Evolutionary conservation across 2,329 filamentous ascomycete genomes (phyloP).

Genomic region (Furcasterigmium furcatum): DNA sequence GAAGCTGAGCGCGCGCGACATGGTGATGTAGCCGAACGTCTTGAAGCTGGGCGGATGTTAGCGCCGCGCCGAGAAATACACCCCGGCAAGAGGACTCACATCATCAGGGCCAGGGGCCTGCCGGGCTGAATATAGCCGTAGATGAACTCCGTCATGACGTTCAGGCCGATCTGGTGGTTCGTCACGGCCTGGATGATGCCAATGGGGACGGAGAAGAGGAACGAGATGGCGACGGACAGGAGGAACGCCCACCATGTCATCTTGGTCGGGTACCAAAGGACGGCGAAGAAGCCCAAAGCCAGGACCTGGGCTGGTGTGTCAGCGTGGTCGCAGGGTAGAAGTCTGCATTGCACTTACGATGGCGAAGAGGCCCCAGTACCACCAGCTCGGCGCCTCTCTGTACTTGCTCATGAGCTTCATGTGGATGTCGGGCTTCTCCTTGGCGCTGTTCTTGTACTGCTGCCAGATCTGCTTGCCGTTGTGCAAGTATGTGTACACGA

Average conservation of each 20-base stretch:
- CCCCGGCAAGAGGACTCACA: no score
- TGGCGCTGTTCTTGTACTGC: constrained; percentile 56
- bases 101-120: constrained; percentile 68
- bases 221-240: constrained; percentile 61
- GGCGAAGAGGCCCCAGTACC: constrained; percentile 57
- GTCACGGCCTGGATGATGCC: constrained; percentile 69
- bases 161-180: constrained; percentile 68
- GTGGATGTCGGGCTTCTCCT: constrained; percentile 59
- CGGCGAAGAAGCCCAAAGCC: constrained; percentile 48
- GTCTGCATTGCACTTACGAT: constrained; percentile 43
- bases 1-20: constrained; percentile 64
- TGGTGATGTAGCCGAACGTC: constrained; percentile 60
- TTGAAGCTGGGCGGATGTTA: constrained; percentile 50
- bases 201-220: constrained; percentile 62
- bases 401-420: constrained; percentile 64
- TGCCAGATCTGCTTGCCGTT: constrained; percentile 64
- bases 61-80: no score
- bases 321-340: no score
- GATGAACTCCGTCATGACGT: constrained; percentile 72
- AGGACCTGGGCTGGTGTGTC: constrained; percentile 55
- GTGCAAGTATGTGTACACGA: constrained; percentile 67
- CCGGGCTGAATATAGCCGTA: constrained; percentile 75
- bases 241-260: constrained; percentile 72
- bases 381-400: constrained; percentile 60
- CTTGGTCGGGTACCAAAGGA: constrained; percentile 62